Evolutionary conservation across 2,329 filamentous ascomycete species (phyloP).

Genomic region (Dryadomyces quercivorus): DNA sequence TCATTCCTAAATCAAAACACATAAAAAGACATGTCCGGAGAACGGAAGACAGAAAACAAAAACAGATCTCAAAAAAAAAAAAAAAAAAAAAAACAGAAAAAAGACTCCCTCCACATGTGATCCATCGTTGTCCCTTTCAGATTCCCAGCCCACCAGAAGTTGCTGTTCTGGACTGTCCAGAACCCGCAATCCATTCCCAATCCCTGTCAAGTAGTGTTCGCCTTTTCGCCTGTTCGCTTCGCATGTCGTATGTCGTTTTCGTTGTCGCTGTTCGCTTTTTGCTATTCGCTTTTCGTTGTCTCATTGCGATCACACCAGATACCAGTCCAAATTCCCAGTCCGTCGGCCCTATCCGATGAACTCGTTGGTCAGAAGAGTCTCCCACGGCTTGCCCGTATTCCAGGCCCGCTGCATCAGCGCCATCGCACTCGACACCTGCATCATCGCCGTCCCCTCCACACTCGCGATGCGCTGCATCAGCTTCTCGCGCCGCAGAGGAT

Average conservation of each 20-base stretch:
- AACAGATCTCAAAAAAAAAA: background rate
- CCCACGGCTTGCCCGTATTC: constrained; percentile 57
- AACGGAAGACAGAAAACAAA: background rate
- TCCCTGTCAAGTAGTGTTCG: too few relatives aligned
- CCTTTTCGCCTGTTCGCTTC: too few relatives aligned
- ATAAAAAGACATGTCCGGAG: too few relatives aligned
- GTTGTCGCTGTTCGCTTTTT: too few relatives aligned
- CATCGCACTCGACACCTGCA: constrained; percentile 55
- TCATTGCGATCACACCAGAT: too few relatives aligned
- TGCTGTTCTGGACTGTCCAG: background rate
- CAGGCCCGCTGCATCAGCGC: constrained; percentile 57
- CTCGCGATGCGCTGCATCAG: constrained; percentile 54
- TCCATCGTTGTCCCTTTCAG: background rate
- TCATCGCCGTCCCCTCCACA: constrained; percentile 64
- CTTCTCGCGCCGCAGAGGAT: constrained; percentile 39
- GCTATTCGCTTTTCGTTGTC: background rate
- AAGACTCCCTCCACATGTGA: background rate
- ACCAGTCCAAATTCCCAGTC: background rate
- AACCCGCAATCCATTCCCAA: too few relatives aligned
- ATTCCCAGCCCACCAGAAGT: background rate
- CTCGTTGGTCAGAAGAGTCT: constrained; percentile 52
- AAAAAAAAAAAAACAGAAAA: background rate
- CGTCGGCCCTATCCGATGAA: constrained; percentile 46
- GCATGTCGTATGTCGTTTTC: too few relatives aligned
- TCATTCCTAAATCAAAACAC: too few relatives aligned